Evolutionary conservation across 306 rosid species (phyloP).

Genomic region (Abrus pulchellus): DNA sequence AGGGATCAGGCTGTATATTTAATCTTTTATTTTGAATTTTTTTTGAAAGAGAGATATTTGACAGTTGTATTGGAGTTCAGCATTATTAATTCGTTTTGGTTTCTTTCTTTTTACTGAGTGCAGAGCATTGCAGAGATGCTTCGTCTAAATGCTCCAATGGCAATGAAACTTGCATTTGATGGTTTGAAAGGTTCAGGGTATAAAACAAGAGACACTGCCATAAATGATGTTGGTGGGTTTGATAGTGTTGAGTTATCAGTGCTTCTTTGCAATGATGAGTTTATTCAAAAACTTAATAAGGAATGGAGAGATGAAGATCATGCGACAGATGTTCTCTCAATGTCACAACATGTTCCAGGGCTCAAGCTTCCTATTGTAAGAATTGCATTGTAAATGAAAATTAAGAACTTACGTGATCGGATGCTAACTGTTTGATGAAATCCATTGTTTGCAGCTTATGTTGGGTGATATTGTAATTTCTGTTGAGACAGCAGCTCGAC

Average conservation of each 20-base stretch:
- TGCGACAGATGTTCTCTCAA: slow-evolving; percentile 86
- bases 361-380: slow-evolving; percentile 85
- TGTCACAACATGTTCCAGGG: slow-evolving; percentile 83
- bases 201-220: slow-evolving; percentile 75
- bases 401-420: slow-evolving; percentile 3
- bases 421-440: slow-evolving; percentile 40
- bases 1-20: too few relatives aligned
- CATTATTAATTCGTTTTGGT: slow-evolving; percentile 32
- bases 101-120: slow-evolving; percentile 42
- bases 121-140: slow-evolving; percentile 86
- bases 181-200: slow-evolving; percentile 68
- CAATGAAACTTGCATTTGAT: slow-evolving; percentile 80
- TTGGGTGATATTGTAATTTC: slow-evolving; percentile 91
- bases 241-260: slow-evolving; percentile 80
- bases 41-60: not conserved
- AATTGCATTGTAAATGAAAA: slow-evolving; percentile 4
- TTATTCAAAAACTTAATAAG: slow-evolving; percentile 81
- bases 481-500: slow-evolving; percentile 90
- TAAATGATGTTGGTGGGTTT: slow-evolving; percentile 74
- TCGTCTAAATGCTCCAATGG: slow-evolving; percentile 76
- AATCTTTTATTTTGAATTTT: not conserved
- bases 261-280: slow-evolving; percentile 83
- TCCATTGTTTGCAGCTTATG: slow-evolving; percentile 77
- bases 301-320: slow-evolving; percentile 97
- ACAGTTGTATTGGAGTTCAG: slow-evolving; percentile 1